These are phyloP conservation scores for Xerocomus brunneocitrinus DNA, from an alignment of 768 basidiomycete species.

Conservation along the genomic window DNA sequence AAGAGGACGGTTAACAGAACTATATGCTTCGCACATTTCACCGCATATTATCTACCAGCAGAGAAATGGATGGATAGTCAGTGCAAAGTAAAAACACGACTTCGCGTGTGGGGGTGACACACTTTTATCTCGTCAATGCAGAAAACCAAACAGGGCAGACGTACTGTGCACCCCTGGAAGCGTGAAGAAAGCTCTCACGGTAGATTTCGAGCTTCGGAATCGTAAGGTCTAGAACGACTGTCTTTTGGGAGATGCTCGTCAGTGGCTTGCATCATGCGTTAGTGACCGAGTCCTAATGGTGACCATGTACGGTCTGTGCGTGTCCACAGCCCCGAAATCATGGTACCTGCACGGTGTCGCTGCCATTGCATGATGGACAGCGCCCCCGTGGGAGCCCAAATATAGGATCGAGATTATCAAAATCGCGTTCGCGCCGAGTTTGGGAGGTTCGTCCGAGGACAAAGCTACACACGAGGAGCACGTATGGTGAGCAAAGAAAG, in stretches of 20 bases:
- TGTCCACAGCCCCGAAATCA: not conserved
- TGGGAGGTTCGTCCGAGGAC: not conserved
- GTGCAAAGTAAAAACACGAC: too few relatives aligned
- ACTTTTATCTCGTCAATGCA: too few relatives aligned
- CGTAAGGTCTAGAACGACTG: too few relatives aligned
- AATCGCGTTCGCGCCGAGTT: not conserved
- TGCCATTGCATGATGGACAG: not conserved
- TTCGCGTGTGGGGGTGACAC: too few relatives aligned
- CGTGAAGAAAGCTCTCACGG: too few relatives aligned
- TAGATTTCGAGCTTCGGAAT: too few relatives aligned
- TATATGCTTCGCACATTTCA: too few relatives aligned
- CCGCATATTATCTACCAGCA: too few relatives aligned
- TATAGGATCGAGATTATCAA: not conserved
- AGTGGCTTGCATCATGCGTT: not conserved
- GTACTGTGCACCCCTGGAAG: too few relatives aligned
- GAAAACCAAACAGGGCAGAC: too few relatives aligned
- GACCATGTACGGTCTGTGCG: not conserved
- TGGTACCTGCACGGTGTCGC: not conserved
- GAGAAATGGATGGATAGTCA: too few relatives aligned
- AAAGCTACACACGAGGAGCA: not conserved
- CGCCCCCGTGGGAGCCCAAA: not conserved
- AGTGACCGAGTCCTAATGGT: not conserved
- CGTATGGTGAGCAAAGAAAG: not conserved
- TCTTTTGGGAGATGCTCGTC: not conserved
- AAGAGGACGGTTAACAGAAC: not conserved